Percentiles rank a stretch among this genome's conserved stretches.
phyloP scores from a whole-genome alignment of 345 rosid genomes.

The Pugionium dolabratum region DNA sequence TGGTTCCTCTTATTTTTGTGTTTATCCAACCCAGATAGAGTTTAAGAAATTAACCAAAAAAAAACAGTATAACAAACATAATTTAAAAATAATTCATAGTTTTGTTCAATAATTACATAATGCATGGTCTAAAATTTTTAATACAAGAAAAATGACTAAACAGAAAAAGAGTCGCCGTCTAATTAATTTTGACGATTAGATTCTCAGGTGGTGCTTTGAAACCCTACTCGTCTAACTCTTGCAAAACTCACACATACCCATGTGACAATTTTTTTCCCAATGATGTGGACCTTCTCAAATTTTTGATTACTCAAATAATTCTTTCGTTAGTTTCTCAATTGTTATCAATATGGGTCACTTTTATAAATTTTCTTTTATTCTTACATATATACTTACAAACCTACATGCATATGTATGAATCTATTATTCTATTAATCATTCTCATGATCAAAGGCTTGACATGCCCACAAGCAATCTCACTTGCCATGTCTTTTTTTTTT shows the following conservation, averaged over 20 bases:
- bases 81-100: too few species aligned
- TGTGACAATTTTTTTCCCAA: slow-evolving; percentile 31
- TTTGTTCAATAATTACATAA: too few species aligned
- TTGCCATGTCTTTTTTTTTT: slow-evolving; percentile 32
- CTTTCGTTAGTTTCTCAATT: slow-evolving; percentile 28
- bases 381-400: slow-evolving; percentile 9
- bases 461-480: slow-evolving; percentile 39
- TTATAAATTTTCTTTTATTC: slow-evolving; percentile 27
- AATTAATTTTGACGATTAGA: slow-evolving; percentile 34
- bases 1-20: too few species aligned
- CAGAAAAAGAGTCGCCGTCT: slow-evolving; percentile 43
- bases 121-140: too few species aligned
- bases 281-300: slow-evolving; percentile 32
- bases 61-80: too few species aligned
- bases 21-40: too few species aligned
- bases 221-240: slow-evolving; percentile 33
- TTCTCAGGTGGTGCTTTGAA: slow-evolving; percentile 1
- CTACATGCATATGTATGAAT: slow-evolving; percentile 4
- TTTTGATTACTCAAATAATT: slow-evolving; percentile 17
- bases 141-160: neutral
- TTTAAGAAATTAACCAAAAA: too few species aligned
- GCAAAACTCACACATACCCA: slow-evolving; percentile 35
- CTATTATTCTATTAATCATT: slow-evolving; percentile 23
- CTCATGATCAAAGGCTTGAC: slow-evolving; percentile 25
- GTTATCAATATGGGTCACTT: slow-evolving; percentile 14